These are phyloP conservation scores for Neurospora tetraspora DNA, from an alignment of 495 filamentous ascomycete species.

Conservation along the genomic window DNA sequence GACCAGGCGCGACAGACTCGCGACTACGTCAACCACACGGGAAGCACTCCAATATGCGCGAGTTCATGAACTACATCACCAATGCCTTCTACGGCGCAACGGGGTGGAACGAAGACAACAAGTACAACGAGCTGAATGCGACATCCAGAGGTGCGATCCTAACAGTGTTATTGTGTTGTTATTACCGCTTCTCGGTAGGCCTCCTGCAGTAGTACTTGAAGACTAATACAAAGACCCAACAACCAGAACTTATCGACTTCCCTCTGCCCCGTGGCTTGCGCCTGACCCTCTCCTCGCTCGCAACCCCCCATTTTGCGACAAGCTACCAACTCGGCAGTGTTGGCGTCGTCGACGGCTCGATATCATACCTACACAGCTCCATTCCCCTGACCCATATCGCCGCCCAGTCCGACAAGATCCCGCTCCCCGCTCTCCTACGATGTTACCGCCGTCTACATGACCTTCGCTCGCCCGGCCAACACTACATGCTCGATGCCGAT, in stretches of 20 bases:
- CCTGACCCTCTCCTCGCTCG: slow-evolving; percentile 79
- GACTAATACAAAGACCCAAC: background rate
- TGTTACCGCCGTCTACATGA: slow-evolving; percentile 36
- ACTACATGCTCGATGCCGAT: slow-evolving; percentile 1
- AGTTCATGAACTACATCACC: slow-evolving; percentile 98
- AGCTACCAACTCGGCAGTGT: slow-evolving; percentile 79
- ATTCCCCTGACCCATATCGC: slow-evolving; percentile 50
- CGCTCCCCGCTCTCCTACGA: slow-evolving; percentile 35
- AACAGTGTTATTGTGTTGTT: no score
- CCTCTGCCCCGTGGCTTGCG: slow-evolving; percentile 68
- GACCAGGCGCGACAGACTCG: slow-evolving; percentile 8
- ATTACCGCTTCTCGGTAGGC: background rate
- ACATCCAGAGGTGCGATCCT: slow-evolving; percentile 60
- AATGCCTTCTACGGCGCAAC: slow-evolving; percentile 81
- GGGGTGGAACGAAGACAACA: slow-evolving; percentile 87
- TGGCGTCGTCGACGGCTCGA: slow-evolving; percentile 79
- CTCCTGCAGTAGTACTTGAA: background rate
- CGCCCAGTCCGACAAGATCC: slow-evolving; percentile 36
- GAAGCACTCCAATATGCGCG: slow-evolving; percentile 53
- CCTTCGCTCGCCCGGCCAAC: slow-evolving; percentile 13
- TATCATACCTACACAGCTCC: slow-evolving; percentile 85
- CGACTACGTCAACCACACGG: slow-evolving; percentile 4
- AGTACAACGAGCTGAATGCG: slow-evolving; percentile 76
- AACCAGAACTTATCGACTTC: slow-evolving; percentile 74
- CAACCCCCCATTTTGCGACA: slow-evolving; percentile 82